A percentile compares a stretch with the other conserved stretches of the same genome.
phyloP scores from a whole-genome alignment of 768 basidiomycete species.

The Tulasnella sp. region DNA sequence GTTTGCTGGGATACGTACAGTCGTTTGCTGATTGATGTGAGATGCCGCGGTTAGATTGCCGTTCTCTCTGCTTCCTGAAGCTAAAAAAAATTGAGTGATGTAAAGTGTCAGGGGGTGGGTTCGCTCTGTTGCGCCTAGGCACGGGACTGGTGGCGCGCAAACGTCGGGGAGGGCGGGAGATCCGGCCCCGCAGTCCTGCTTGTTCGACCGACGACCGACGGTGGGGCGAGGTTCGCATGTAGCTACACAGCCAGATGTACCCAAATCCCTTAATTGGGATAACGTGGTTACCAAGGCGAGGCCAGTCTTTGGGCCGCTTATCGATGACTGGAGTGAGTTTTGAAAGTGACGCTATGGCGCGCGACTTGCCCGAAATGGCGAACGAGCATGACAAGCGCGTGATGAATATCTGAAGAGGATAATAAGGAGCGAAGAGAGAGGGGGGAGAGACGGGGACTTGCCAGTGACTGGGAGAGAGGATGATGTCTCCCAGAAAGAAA shows the following conservation, averaged over 20 bases:
- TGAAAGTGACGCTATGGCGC: no score
- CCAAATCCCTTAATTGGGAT: not conserved
- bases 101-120: not conserved
- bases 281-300: constrained; percentile 5
- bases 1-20: not conserved
- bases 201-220: not conserved
- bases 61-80: not conserved
- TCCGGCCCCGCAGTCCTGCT: not conserved
- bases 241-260: not conserved
- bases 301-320: not conserved
- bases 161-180: constrained; percentile 8
- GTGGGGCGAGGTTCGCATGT: not conserved
- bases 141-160: constrained; percentile 8
- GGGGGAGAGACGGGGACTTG: not conserved
- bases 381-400: not conserved
- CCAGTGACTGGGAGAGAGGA: not conserved
- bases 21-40: not conserved
- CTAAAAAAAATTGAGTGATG: not conserved
- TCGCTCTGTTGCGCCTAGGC: not conserved
- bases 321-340: not conserved
- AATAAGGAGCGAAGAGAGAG: not conserved
- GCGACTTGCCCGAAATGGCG: no score
- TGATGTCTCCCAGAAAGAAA: not conserved
- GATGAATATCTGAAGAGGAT: not conserved
- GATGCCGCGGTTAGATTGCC: not conserved